phyloP scores from a whole-genome alignment of 2,329 filamentous ascomycete species.

The Penicillium concentricum region DNA sequence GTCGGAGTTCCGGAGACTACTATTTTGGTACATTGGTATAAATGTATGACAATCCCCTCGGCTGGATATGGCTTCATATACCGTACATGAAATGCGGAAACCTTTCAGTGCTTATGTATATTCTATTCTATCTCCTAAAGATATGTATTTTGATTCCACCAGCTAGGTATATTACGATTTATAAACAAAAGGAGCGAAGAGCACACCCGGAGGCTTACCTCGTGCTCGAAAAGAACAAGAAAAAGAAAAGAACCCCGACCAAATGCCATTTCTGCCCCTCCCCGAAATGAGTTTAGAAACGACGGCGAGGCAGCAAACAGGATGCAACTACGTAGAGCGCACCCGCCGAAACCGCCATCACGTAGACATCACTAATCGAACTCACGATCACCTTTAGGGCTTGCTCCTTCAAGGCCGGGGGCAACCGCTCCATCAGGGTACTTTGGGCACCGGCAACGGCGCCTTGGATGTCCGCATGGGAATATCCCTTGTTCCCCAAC shows the following conservation, averaged over 20 bases:
- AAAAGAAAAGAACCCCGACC: not conserved
- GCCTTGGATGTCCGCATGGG: not conserved
- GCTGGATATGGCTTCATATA: not conserved
- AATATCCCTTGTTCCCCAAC: not conserved
- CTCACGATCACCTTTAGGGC: not conserved
- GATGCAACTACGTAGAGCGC: not conserved
- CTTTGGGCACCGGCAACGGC: not conserved
- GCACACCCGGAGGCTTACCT: not conserved
- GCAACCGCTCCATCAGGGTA: not conserved
- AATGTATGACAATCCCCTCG: not conserved
- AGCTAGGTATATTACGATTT: not conserved
- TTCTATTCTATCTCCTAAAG: not conserved
- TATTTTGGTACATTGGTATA: not conserved
- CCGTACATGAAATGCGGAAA: not conserved
- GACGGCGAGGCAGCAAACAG: not conserved
- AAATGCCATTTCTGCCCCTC: not conserved
- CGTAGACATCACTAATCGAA: not conserved
- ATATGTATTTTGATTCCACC: not conserved
- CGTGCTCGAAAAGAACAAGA: not conserved
- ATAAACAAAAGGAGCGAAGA: not conserved
- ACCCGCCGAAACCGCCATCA: not conserved
- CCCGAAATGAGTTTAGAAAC: not conserved
- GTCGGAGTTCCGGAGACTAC: not conserved
- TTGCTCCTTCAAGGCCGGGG: not conserved
- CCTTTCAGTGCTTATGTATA: not conserved